Conservation (phyloP, 805 yeast species). For the Candida saitoana region DNA sequence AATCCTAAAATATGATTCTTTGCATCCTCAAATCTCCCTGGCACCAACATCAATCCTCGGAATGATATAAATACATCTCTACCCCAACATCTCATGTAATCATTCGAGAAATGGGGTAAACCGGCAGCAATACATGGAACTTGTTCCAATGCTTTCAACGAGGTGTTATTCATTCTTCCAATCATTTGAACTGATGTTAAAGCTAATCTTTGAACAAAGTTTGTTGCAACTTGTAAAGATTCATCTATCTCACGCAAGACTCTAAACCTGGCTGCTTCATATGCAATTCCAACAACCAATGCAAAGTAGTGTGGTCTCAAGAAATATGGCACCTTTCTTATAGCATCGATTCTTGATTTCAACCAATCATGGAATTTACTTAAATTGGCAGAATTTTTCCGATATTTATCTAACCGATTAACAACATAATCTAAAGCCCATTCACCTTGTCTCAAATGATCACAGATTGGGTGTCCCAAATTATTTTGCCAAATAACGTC, state of each 20-base stretch:
- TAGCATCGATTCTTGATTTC: constrained; percentile 53
- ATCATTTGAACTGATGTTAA: constrained; percentile 85
- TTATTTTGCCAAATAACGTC: constrained; percentile 64
- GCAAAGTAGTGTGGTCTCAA: constrained; percentile 86
- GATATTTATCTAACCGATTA: constrained; percentile 56
- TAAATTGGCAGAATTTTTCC: constrained; percentile 43
- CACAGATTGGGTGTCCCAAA: constrained; percentile 78
- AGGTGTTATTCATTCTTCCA: constrained; percentile 67
- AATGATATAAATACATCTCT: constrained; percentile 89
- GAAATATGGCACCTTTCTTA: constrained; percentile 69
- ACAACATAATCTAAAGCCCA: constrained; percentile 87
- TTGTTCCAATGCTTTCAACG: constrained; percentile 59
- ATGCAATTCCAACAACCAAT: constrained; percentile 73
- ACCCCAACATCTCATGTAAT: constrained; percentile 98
- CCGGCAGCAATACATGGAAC: constrained; percentile 92
- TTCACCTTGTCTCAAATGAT: constrained; percentile 72
- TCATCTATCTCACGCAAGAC: constrained; percentile 56
- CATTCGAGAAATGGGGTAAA: constrained; percentile 85
- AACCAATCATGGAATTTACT: constrained; percentile 67
- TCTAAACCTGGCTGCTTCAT: constrained; percentile 71
- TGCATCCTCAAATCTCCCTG: constrained; percentile 79
- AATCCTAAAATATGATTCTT: constrained; percentile 76
- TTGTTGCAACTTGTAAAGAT: constrained; percentile 56
- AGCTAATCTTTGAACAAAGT: constrained; percentile 75
- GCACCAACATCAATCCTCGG: constrained; percentile 73